Evolutionary conservation across 2,329 filamentous ascomycete species (phyloP), one percentile per base, ranked within the genome.

Genomic region (Hypoxylon sp.): DNA sequence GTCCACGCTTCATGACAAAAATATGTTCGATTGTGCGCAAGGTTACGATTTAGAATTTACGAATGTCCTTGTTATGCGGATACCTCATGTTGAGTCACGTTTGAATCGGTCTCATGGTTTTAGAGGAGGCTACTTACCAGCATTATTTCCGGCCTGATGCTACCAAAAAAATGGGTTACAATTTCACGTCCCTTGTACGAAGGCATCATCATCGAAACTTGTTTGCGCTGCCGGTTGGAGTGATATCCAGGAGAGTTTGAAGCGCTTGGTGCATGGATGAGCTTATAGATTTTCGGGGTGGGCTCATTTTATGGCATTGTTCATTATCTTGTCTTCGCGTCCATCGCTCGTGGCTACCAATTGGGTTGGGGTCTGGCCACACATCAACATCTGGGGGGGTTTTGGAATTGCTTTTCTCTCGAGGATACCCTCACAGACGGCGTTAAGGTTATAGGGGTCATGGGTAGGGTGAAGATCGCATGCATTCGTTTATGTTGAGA

Each of bases 381-480:
- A 62, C 37, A 70, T 72, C 68, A 44, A 65, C 69, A 65, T 66
- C 60, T 62, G 52, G 62, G 46, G 52, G 57, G 62, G 60, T 52
- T 52, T 72, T 62, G 67, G 67, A 67, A 63, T 52, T 63, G 67
- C 52, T 59, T 70, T 50, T 29, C 62, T 62, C 62, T 65, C 69
- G 75, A 76, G 75, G 75, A 76, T 76, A 77, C 75, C 75, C 73
- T 76, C 74, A 75, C 69, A 72, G 50, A 74, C 62, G 75, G 75
- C 75, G 75, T 77, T 77, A 35, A 51, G 74, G 74, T 54, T 68
- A 72, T 62, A 72, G 31, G 68, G 62, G 57, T 58, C 50, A 60
- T 56, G 62, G 60, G 52, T 13, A 31, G 61, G 62, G 66, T 61
- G 68, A 62, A 70, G 55, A 69, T 70, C 68, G 58, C 50, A 62